Evolutionary conservation across 352 stramenopile genomes (phyloP), one percentile per base, ranked within the genome.

Genomic region (Pseudoperonospora humuli): DNA sequence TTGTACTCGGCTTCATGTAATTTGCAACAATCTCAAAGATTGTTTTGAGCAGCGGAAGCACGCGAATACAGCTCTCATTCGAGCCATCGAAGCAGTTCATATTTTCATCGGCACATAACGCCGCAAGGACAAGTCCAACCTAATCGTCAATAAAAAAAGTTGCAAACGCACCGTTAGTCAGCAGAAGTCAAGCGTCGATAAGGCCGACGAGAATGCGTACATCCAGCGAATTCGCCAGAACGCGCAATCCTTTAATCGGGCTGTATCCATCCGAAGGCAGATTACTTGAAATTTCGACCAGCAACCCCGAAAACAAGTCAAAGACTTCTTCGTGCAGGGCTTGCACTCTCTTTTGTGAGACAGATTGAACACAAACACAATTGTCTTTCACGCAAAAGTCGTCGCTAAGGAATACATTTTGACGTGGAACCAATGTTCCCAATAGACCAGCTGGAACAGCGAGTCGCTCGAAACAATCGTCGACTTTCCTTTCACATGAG

Each of bases 1-100:
- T 62, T 3, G 54, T 39, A n/a, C 29, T 64, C 39, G 67, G 49
- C 8, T 58, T 75, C 33, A 82, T 41, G 38, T 76, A 65, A 26
- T 66, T 58, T n/a, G 73, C 57, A 25, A 86, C 29, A 19, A 83
- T 55, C 13, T 44, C 45, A 13, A 90, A 57, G 18, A 72, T 70
- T 8, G 61, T 50, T 21, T 84, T 71, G 7, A 84, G 41, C 28
- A 77, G 39, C 14, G 54, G 40, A 25, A 70, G 48, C 17, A 62
- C 37, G 10, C 46, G 23, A 25, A 63, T 24, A n/a, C 19, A 28
- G 28, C 36, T 45, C 15, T 36, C 37, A 28, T 26, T 27, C 8
- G 19, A 27, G 10, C 7, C 39, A 33, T 60, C 54, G 21, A 47
- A 43, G 20, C 25, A 1, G 24, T 41, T 17, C 27, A 21, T 28